Conservation (phyloP, 305 asterid genomes). For the Rubia peregrina region DNA sequence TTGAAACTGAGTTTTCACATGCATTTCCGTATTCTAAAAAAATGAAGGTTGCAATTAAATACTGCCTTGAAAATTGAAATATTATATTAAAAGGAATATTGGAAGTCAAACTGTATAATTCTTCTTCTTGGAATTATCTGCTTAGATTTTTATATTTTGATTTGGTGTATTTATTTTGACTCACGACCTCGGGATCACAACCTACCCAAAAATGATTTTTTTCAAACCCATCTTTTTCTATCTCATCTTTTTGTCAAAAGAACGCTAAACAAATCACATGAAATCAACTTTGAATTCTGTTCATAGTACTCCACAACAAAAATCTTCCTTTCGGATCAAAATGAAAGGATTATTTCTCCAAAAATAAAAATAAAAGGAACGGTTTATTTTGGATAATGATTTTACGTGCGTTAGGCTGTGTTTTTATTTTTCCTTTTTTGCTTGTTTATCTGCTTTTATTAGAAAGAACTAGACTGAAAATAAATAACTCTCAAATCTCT, state of each 20-base stretch:
- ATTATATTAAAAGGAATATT: background rate
- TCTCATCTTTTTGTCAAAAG: background rate
- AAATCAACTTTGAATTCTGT: background rate
- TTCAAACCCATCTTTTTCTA: slow-evolving; percentile 1
- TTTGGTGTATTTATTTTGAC: background rate
- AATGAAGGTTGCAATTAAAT: background rate
- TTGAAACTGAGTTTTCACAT: background rate
- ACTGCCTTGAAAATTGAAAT: background rate
- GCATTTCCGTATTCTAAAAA: background rate
- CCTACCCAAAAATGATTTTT: background rate
- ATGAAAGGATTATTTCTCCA: too few species aligned
- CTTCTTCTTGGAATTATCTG: background rate
- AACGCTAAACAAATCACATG: background rate
- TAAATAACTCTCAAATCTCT: too few species aligned
- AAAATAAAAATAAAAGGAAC: too few species aligned
- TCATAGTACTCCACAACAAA: background rate
- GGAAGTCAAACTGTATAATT: slow-evolving; percentile 5
- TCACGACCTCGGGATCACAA: background rate
- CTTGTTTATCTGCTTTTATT: too few species aligned
- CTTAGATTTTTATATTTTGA: background rate
- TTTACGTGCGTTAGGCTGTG: too few species aligned
- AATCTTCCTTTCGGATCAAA: too few species aligned
- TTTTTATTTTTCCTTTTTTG: too few species aligned
- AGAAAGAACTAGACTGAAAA: too few species aligned
- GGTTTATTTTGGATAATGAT: too few species aligned